phyloP scores from a whole-genome alignment of 2,329 filamentous ascomycete species.

The Trichoderma citrinoviride region DNA sequence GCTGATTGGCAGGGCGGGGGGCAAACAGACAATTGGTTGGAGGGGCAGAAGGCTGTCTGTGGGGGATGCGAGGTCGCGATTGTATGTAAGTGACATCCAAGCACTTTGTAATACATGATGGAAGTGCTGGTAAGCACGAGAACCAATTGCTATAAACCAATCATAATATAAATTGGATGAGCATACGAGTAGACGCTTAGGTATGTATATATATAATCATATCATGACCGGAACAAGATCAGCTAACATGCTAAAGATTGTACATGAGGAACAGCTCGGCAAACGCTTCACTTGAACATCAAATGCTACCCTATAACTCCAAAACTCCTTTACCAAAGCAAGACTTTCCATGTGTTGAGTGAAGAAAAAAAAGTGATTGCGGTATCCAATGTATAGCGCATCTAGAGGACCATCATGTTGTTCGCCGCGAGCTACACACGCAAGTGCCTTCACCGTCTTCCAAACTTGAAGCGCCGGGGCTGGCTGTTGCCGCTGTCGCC shows the following conservation, averaged over 20 bases:
- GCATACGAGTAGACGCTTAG: too few relatives aligned
- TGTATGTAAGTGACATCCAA: neutral
- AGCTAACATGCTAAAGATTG: neutral
- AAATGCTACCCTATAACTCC: conserved; percentile 12
- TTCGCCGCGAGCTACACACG: neutral
- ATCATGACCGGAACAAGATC: neutral
- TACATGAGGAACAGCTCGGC: conserved; percentile 5
- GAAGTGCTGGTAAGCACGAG: neutral
- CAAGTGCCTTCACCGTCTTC: neutral
- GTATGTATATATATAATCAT: neutral
- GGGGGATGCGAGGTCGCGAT: neutral
- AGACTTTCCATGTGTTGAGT: neutral
- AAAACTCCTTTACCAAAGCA: neutral
- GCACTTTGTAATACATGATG: neutral
- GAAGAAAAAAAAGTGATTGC: neutral
- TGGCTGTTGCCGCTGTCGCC: neutral
- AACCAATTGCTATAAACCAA: too few relatives aligned
- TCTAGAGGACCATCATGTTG: neutral
- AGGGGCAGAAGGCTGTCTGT: neutral
- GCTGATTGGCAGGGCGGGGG: neutral
- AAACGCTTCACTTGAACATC: neutral
- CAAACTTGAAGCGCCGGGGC: conserved; percentile 2
- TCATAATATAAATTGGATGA: neutral
- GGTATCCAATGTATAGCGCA: neutral
- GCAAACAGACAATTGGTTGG: neutral